Evolutionary conservation across 2,329 filamentous ascomycete species (phyloP).

Genomic region (Colletotrichum horii): DNA sequence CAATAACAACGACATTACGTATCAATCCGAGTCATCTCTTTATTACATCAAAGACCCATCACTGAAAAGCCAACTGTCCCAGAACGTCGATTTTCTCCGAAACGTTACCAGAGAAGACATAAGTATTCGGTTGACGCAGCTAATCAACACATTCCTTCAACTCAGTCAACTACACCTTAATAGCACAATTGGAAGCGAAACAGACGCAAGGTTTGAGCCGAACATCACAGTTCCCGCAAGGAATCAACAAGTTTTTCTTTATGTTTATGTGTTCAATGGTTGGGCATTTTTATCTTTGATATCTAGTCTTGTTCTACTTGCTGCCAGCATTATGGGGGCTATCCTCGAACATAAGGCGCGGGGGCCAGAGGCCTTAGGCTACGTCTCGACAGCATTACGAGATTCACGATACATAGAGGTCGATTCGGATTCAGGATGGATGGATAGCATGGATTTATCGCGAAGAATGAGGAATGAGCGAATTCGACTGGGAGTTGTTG

Average conservation of each 20-base stretch:
- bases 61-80: neutral
- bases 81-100: neutral
- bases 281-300: neutral
- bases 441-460: neutral
- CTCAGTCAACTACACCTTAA: accelerated
- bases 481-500: neutral
- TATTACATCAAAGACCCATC: neutral
- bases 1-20: neutral
- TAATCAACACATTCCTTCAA: accelerated
- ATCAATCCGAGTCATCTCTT: neutral
- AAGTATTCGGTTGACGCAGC: neutral
- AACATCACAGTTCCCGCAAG: neutral
- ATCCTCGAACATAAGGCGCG: neutral
- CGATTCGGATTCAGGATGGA: neutral
- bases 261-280: neutral
- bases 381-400: neutral
- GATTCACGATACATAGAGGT: neutral
- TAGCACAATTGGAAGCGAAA: accelerated
- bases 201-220: accelerated
- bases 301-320: neutral
- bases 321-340: neutral
- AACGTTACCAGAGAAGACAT: neutral
- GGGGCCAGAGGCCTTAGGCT: neutral
- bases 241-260: neutral
- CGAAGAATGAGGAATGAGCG: neutral